These are phyloP conservation scores for Beauveria medogensis DNA, from an alignment of 2,329 filamentous ascomycete species.

Conservation along the genomic window DNA sequence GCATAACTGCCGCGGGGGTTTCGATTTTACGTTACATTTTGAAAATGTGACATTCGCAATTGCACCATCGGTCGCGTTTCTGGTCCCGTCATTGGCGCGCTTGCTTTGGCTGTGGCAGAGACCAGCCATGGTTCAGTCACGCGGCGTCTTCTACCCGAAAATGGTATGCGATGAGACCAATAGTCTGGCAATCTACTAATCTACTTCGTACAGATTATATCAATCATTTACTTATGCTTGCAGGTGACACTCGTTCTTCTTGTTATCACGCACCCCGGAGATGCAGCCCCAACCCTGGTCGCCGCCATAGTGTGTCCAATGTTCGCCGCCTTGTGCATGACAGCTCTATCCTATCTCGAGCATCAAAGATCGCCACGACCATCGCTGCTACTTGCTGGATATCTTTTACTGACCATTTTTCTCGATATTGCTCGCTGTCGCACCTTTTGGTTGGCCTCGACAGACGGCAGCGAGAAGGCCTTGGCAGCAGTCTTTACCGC, in stretches of 20 bases:
- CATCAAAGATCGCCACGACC: slow-evolving; percentile 31
- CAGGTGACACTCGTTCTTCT: neutral
- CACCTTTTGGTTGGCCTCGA: slow-evolving; percentile 19
- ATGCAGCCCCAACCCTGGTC: slow-evolving; percentile 11
- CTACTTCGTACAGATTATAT: neutral
- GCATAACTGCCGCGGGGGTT: neutral
- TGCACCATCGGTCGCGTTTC: neutral
- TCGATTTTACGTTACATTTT: slow-evolving; percentile 1
- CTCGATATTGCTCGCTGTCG: slow-evolving; percentile 36
- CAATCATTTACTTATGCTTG: neutral
- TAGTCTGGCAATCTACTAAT: neutral
- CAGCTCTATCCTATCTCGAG: slow-evolving; percentile 26
- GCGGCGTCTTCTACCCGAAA: neutral
- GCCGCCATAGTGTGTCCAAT: slow-evolving; percentile 14
- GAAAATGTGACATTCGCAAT: neutral
- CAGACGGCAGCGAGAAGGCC: neutral
- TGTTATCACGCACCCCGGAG: no score
- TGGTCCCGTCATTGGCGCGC: neutral
- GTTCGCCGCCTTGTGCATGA: slow-evolving; percentile 20
- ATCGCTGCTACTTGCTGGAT: slow-evolving; percentile 33
- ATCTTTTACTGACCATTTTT: slow-evolving; percentile 33
- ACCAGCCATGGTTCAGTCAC: neutral
- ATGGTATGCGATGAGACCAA: neutral
- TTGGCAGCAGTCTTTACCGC: slow-evolving; percentile 24
- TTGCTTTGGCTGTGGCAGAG: neutral